Percentiles rank a stretch among this genome's conserved stretches.
Evolutionary conservation across 495 filamentous ascomycete genomes (phyloP).

Genomic region (Rostrohypoxylon terebratum): DNA sequence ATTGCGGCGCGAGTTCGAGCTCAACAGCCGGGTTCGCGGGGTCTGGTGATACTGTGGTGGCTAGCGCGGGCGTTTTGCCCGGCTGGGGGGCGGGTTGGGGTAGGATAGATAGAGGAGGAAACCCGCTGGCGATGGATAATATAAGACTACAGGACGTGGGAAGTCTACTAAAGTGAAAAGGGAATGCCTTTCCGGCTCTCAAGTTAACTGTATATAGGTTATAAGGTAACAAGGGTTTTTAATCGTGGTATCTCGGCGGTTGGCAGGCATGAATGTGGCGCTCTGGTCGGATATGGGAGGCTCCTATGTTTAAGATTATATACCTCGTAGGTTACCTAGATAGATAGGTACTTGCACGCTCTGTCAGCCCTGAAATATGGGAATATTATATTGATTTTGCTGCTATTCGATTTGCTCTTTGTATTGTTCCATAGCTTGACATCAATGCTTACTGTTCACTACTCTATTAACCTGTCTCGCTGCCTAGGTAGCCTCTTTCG

Average conservation of each 20-base stretch:
- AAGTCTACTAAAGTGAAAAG: slow-evolving; percentile 39
- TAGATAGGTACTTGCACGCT: not conserved
- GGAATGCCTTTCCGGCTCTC: not conserved
- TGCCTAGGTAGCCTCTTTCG: not conserved
- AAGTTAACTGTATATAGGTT: slow-evolving; percentile 1
- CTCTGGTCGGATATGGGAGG: slow-evolving; percentile 13
- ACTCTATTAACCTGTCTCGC: not conserved
- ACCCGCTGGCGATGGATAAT: slow-evolving; percentile 43
- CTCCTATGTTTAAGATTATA: slow-evolving; percentile 7
- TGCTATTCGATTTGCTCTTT: not conserved
- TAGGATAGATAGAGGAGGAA: slow-evolving; percentile 49
- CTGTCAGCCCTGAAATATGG: not conserved
- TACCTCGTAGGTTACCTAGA: not conserved
- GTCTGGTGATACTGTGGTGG: slow-evolving; percentile 40
- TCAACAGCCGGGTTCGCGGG: slow-evolving; percentile 42
- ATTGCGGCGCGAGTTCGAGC: slow-evolving; percentile 42
- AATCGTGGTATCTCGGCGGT: slow-evolving; percentile 3
- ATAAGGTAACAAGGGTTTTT: slow-evolving; percentile 8
- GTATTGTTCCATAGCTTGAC: not conserved
- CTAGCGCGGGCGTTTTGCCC: slow-evolving; percentile 42
- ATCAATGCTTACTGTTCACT: not conserved
- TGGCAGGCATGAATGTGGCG: slow-evolving; percentile 25
- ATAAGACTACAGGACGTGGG: slow-evolving; percentile 52
- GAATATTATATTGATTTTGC: not conserved
- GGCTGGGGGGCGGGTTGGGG: slow-evolving; percentile 55